Evolutionary conservation across 345 rosid genomes (phyloP).

Genomic region (Eutrema japonicum): DNA sequence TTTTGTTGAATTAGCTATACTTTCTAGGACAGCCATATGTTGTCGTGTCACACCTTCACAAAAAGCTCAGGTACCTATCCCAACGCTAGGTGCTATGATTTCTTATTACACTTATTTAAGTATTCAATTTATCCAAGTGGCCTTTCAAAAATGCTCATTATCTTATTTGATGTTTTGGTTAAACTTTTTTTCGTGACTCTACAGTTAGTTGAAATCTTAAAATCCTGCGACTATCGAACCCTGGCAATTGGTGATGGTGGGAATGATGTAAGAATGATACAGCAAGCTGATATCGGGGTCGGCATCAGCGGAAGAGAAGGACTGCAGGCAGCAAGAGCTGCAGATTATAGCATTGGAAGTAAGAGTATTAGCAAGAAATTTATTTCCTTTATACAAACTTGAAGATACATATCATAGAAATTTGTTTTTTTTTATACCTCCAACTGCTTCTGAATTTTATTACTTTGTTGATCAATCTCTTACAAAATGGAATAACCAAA

Average conservation of each 20-base stretch:
- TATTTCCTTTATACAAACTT: neutral
- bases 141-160: neutral
- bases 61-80: slow-evolving; percentile 80
- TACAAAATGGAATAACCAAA: neutral
- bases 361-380: slow-evolving; percentile 38
- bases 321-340: slow-evolving; percentile 98
- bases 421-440: neutral
- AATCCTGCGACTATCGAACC: slow-evolving; percentile 94
- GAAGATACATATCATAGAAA: slow-evolving; percentile 3
- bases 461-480: neutral
- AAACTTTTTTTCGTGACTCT: slow-evolving; percentile 21
- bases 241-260: slow-evolving; percentile 99
- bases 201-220: slow-evolving; percentile 91
- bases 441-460: neutral
- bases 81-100: neutral
- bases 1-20: slow-evolving; percentile 90
- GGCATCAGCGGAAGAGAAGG: slow-evolving; percentile 99
- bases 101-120: slow-evolving; percentile 4
- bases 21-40: slow-evolving; percentile 97
- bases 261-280: slow-evolving; percentile 99
- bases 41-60: slow-evolving; percentile 99
- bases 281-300: slow-evolving; percentile 96
- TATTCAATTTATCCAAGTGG: neutral
- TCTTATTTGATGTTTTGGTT: neutral
- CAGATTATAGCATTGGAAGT: slow-evolving; percentile 99